Base-by-base conservation (phyloP, 768 basidiomycete genomes). In the Candolleomyces efflorescens region DNA sequence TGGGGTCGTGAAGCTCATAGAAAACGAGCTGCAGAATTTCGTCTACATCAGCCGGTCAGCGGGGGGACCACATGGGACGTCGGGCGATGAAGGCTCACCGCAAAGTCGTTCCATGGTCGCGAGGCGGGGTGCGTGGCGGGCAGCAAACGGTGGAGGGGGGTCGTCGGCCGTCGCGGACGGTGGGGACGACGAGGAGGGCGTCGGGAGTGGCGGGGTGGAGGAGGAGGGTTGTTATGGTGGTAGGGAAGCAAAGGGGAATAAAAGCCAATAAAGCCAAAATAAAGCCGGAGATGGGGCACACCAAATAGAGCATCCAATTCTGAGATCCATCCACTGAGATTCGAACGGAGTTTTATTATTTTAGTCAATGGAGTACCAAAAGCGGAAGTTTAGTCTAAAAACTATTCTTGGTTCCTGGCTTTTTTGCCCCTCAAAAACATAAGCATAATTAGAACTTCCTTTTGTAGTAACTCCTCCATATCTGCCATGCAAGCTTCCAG, bases 401-500 rank as follows among this genome's bases (percentile, higher is more conserved):
- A 45, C 20, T 13, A 57, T 43, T 39, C 17, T 26, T 26, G 56
- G 50, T 38, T 46, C 57, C 38, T 24, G 43, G 27, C 55, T 4
- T 60, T n/a, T 65, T 46, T 55, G 62, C 47, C 53, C 50, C 60
- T 50, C 61, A 27, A 59, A 57, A 60, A 56, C 55, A 62, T 57
- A 32, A 11, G 32, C 32, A 32, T 7, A 7, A 50, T 38, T 32
- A 80, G 61, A 81, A 72, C 59, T 68, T 60, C 62, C 71, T 67
- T 67, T 67, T 75, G 62, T 73, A 73, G 66, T 75, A 76, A 55
- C 70, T 65, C 63, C 70, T 70, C 78, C 76, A 81, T 55, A 92
- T 81, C 66, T 80, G 78, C 85, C 85, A 90, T 53, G 92, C 82
- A 64, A 93, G 72, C 75, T 81, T 82, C 85, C 92, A 92, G 68